A percentile compares a stretch with the other conserved stretches of the same genome.
Conservation (phyloP, 805 yeast species). For the Ogataea pignaliae region DNA sequence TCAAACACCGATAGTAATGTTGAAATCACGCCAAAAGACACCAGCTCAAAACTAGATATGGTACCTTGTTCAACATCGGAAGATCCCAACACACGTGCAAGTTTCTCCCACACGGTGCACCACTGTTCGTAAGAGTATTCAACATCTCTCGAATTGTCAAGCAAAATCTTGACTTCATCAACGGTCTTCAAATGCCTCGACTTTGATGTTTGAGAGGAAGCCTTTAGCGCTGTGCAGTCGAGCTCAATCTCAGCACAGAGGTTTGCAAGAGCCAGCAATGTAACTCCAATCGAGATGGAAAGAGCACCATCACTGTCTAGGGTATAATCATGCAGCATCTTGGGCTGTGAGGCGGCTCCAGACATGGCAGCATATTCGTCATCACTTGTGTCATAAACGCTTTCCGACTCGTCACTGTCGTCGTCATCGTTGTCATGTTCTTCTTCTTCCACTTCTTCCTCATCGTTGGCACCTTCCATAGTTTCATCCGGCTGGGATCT, state of each 20-base stretch:
- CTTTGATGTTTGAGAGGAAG: slow-evolving; percentile 19
- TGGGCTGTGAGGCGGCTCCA: not conserved
- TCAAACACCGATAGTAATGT: slow-evolving; percentile 35
- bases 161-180: slow-evolving; percentile 21
- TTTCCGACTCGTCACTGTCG: not conserved
- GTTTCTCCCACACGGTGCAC: slow-evolving; percentile 34
- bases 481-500: slow-evolving; percentile 3
- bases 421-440: slow-evolving; percentile 11
- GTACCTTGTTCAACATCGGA: slow-evolving; percentile 10
- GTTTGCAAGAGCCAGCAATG: slow-evolving; percentile 12
- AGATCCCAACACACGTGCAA: slow-evolving; percentile 32
- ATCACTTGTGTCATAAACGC: slow-evolving; percentile 4
- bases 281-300: slow-evolving; percentile 6
- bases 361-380: slow-evolving; percentile 13
- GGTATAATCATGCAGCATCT: slow-evolving; percentile 14
- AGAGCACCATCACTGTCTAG: slow-evolving; percentile 20
- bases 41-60: slow-evolving; percentile 72
- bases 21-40: slow-evolving; percentile 60
- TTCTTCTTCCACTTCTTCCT: slow-evolving; percentile 19
- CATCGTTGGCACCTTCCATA: slow-evolving; percentile 14
- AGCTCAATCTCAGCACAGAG: slow-evolving; percentile 17
- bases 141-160: slow-evolving; percentile 19
- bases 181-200: slow-evolving; percentile 27
- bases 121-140: slow-evolving; percentile 28
- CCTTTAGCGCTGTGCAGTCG: slow-evolving; percentile 19